Evolutionary conservation across 2,329 filamentous ascomycete genomes (phyloP).

Genomic region (Aspergillus udagawae): DNA sequence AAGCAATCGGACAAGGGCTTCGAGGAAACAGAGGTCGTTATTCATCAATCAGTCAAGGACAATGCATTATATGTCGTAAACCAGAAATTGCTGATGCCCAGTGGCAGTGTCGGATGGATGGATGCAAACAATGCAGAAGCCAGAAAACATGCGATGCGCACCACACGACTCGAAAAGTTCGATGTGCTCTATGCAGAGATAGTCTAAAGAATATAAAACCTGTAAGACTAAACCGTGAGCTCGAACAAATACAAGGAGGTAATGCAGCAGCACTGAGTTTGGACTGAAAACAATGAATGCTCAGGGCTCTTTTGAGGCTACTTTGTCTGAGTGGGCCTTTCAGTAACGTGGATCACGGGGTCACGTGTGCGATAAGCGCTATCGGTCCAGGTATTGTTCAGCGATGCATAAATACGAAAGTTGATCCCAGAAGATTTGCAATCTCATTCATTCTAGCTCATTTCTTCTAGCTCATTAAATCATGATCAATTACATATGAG

Average conservation of each 20-base stretch:
- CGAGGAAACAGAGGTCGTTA: background rate
- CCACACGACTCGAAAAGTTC: background rate
- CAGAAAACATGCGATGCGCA: background rate
- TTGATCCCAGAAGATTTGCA: background rate
- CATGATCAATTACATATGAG: background rate
- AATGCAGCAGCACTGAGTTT: background rate
- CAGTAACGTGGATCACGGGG: slow-evolving; percentile 5
- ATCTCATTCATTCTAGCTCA: slow-evolving; percentile 6
- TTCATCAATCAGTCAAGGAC: background rate
- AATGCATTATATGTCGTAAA: background rate
- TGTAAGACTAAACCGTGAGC: background rate
- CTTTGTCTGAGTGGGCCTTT: slow-evolving; percentile 7
- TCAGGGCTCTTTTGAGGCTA: background rate
- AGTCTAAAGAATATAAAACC: background rate
- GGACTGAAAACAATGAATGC: background rate
- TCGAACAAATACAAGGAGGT: background rate
- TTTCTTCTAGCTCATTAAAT: slow-evolving; percentile 9
- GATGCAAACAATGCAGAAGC: background rate
- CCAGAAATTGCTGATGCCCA: background rate
- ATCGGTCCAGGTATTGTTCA: background rate
- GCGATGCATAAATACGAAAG: background rate
- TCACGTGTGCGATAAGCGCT: slow-evolving; percentile 13
- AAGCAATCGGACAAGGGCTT: background rate
- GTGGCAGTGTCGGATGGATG: background rate
- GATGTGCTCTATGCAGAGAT: background rate